These are phyloP conservation scores for Friedmanniomyces simplex DNA, from an alignment of 495 filamentous ascomycete species.

Conservation along the genomic window DNA sequence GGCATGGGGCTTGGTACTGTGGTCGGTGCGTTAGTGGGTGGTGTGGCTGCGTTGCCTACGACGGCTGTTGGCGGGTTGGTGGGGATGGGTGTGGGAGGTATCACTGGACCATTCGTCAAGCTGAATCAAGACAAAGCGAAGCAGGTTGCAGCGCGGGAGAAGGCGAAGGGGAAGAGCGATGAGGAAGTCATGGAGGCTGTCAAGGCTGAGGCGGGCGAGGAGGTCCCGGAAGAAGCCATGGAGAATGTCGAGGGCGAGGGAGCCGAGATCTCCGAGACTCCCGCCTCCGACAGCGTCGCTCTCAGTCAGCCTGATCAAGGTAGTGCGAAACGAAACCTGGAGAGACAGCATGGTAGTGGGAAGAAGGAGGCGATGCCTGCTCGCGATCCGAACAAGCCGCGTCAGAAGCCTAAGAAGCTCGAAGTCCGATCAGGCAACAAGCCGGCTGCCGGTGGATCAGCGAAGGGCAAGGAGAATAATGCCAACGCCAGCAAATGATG, in stretches of 20 bases:
- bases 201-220: constrained; percentile 7
- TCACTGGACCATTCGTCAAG: constrained; percentile 19
- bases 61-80: constrained; percentile 16
- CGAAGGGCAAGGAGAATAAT: not conserved
- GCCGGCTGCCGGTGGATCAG: not conserved
- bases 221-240: not conserved
- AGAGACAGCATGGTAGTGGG: not conserved
- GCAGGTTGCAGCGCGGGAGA: constrained; percentile 1
- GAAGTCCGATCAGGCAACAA: constrained; percentile 11
- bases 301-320: not conserved
- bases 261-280: too few species aligned
- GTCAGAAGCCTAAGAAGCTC: constrained; percentile 16
- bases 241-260: not conserved
- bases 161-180: constrained; percentile 8
- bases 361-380: not conserved
- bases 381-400: not conserved
- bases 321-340: not conserved
- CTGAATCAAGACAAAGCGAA: constrained; percentile 11
- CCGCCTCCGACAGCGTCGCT: not conserved
- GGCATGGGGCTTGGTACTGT: constrained; percentile 19
- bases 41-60: constrained; percentile 14
- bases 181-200: constrained; percentile 13
- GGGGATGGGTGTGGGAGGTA: constrained; percentile 16
- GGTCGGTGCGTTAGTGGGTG: constrained; percentile 15
- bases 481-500: not conserved